Evolutionary conservation across 192 early-diverging fungal species (phyloP).

Genomic region (Ramicandelaber brevisporus): DNA sequence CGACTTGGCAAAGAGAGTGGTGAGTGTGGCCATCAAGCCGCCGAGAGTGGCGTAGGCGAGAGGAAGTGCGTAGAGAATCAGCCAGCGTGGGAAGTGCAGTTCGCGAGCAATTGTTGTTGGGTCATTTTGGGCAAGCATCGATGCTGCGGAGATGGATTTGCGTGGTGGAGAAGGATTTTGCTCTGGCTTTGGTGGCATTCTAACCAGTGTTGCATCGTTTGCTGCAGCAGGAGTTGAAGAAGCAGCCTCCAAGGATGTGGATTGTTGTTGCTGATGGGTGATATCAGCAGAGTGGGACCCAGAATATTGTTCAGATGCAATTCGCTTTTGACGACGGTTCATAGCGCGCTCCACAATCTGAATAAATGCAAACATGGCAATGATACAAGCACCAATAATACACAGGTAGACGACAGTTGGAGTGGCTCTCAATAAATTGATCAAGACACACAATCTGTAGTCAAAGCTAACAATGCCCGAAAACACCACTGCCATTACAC

Average conservation of each 20-base stretch:
- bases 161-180: neutral
- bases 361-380: constrained; percentile 30
- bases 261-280: neutral
- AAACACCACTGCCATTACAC: constrained; percentile 42
- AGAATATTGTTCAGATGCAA: too few species aligned
- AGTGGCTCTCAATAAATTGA: constrained; percentile 30
- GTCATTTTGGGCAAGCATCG: neutral
- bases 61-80: constrained; percentile 30
- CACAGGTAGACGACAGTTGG: constrained; percentile 38
- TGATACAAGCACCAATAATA: constrained; percentile 22
- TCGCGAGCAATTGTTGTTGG: neutral
- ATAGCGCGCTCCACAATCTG: constrained; percentile 21
- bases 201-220: neutral
- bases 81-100: constrained; percentile 10
- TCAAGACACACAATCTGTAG: constrained; percentile 42
- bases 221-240: neutral
- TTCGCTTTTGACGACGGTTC: constrained; percentile 4
- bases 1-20: constrained; percentile 59
- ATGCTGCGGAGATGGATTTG: neutral
- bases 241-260: neutral
- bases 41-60: constrained; percentile 46
- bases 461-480: constrained; percentile 30
- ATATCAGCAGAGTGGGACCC: too few species aligned
- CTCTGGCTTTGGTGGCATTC: too few species aligned
- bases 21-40: constrained; percentile 49